These are phyloP conservation scores for Hymenoscyphus fructigenus DNA, from an alignment of 2,329 filamentous ascomycete genomes.

Conservation along the genomic window DNA sequence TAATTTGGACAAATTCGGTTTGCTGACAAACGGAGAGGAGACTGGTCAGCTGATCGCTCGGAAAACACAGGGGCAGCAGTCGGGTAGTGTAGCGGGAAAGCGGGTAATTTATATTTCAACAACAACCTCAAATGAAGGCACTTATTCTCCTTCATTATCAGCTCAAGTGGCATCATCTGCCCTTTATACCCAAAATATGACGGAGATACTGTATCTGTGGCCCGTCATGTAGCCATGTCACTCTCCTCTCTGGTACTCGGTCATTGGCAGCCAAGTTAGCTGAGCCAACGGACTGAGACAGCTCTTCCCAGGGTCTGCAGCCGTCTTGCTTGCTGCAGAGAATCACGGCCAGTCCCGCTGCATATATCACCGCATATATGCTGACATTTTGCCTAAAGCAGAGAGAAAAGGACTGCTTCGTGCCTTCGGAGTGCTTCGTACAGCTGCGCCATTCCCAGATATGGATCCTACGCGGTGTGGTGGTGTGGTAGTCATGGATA, in stretches of 20 bases:
- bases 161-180: not conserved
- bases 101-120: no score
- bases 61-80: no score
- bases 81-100: no score
- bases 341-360: conserved; percentile 9
- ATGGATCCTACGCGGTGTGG: conserved; percentile 1
- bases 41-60: no score
- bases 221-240: conserved; percentile 2
- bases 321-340: not conserved
- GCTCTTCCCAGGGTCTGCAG: not conserved
- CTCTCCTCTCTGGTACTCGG: conserved; percentile 7
- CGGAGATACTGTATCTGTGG: not conserved
- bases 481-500: not conserved
- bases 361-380: conserved; percentile 4
- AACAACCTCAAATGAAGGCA: no score
- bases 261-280: conserved; percentile 6
- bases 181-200: not conserved
- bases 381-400: conserved; percentile 9
- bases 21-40: no score
- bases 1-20: not conserved
- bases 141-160: not conserved
- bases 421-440: not conserved
- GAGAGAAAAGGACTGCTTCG: not conserved
- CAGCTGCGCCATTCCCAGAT: not conserved
- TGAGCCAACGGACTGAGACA: not conserved